phyloP scores from a whole-genome alignment of 768 basidiomycete genomes.

The Lentinula detonsa region DNA sequence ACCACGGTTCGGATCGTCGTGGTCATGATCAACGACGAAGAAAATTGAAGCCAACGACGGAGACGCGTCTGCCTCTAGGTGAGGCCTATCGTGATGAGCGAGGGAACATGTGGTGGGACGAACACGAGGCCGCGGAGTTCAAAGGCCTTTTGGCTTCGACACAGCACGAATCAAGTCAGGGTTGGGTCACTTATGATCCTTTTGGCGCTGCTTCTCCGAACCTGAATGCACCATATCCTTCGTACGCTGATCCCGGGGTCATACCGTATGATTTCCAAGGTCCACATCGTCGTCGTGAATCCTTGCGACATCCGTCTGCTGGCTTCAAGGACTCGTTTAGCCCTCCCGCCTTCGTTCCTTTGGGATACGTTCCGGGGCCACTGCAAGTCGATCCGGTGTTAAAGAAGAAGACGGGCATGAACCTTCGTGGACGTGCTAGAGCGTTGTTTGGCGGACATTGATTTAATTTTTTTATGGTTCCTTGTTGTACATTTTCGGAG shows the following conservation, averaged over 20 bases:
- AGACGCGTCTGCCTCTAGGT: conserved; percentile 13
- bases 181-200: neutral
- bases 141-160: conserved; percentile 26
- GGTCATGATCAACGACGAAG: neutral
- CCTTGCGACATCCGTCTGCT: neutral
- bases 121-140: conserved; percentile 39
- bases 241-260: neutral
- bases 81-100: conserved; percentile 31
- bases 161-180: neutral
- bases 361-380: neutral
- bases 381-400: neutral
- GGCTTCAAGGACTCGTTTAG: conserved; percentile 6
- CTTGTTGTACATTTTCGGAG: neutral
- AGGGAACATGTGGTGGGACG: conserved; percentile 40
- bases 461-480: neutral
- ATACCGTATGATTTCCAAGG: neutral
- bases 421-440: neutral
- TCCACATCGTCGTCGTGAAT: neutral
- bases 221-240: neutral
- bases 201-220: neutral
- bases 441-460: neutral
- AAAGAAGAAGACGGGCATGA: neutral
- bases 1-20: neutral
- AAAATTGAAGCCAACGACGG: neutral
- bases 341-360: neutral